Evolutionary conservation across 768 basidiomycete genomes (phyloP).

Genomic region (Lentinula detonsa): DNA sequence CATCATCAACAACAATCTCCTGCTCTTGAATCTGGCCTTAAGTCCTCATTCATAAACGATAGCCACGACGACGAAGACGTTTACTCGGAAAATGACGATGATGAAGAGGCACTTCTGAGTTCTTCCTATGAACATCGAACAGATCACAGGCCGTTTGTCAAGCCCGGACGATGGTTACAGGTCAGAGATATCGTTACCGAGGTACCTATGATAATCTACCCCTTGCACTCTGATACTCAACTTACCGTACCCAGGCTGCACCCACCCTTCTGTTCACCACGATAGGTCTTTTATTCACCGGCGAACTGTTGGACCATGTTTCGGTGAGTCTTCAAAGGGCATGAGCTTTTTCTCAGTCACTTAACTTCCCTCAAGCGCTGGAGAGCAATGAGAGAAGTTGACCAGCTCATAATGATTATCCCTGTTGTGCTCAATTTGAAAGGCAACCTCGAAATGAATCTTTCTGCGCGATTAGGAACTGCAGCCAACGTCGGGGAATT

Average conservation of each 20-base stretch:
- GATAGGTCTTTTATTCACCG: slow-evolving; percentile 82
- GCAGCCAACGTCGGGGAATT: slow-evolving; percentile 92
- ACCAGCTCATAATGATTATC: slow-evolving; percentile 95
- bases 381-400: slow-evolving; percentile 82
- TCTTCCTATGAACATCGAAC: neutral
- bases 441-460: slow-evolving; percentile 99
- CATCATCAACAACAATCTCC: neutral
- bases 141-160: neutral
- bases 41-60: slow-evolving; percentile 1
- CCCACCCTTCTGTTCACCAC: slow-evolving; percentile 85
- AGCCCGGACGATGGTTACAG: slow-evolving; percentile 43
- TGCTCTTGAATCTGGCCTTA: neutral
- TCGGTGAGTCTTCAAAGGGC: slow-evolving; percentile 46
- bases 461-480: slow-evolving; percentile 92
- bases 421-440: slow-evolving; percentile 94
- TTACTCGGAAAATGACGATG: slow-evolving; percentile 14
- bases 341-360: neutral
- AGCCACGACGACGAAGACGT: slow-evolving; percentile 55
- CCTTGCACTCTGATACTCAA: neutral
- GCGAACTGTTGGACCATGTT: slow-evolving; percentile 82
- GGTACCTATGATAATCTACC: slow-evolving; percentile 29
- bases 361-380: slow-evolving; percentile 49
- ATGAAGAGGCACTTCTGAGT: slow-evolving; percentile 52
- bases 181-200: slow-evolving; percentile 62
- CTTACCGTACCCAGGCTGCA: slow-evolving; percentile 50